phyloP scores from a whole-genome alignment of 345 rosid genomes.

The Citrus trifoliata region DNA sequence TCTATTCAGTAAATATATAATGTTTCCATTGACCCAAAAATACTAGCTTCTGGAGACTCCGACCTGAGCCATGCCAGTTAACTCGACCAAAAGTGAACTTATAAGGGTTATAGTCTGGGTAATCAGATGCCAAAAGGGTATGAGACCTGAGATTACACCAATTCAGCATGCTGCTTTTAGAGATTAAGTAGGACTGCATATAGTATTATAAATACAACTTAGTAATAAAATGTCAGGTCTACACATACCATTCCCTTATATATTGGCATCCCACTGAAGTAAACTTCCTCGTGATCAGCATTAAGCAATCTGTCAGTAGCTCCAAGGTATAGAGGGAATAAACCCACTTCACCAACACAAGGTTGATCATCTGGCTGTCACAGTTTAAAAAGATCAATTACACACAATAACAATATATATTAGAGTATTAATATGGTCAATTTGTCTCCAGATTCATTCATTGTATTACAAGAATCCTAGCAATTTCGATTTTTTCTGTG shows the following conservation, averaged over 20 bases:
- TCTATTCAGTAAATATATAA: not conserved
- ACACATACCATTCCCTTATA: constrained; percentile 73
- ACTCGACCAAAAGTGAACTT: not conserved
- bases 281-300: constrained; percentile 69
- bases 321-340: constrained; percentile 66
- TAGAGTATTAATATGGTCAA: not conserved
- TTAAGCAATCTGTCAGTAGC: constrained; percentile 79
- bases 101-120: not conserved
- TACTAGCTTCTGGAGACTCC: not conserved
- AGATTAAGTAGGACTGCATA: not conserved
- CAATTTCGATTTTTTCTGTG: not conserved
- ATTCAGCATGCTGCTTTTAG: not conserved
- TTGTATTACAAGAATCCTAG: not conserved
- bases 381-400: constrained; percentile 12
- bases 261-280: constrained; percentile 83
- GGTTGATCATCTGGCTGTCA: constrained; percentile 69
- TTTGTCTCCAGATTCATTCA: not conserved
- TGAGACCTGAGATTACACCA: not conserved
- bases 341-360: constrained; percentile 78
- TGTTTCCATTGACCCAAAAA: not conserved
- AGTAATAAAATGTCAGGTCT: too few relatives aligned
- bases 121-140: not conserved
- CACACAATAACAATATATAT: not conserved
- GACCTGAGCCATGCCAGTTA: not conserved
- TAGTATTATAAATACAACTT: constrained; percentile 2